phyloP scores from a whole-genome alignment of 2,329 filamentous ascomycete genomes.

The Trichoderma sp. region DNA sequence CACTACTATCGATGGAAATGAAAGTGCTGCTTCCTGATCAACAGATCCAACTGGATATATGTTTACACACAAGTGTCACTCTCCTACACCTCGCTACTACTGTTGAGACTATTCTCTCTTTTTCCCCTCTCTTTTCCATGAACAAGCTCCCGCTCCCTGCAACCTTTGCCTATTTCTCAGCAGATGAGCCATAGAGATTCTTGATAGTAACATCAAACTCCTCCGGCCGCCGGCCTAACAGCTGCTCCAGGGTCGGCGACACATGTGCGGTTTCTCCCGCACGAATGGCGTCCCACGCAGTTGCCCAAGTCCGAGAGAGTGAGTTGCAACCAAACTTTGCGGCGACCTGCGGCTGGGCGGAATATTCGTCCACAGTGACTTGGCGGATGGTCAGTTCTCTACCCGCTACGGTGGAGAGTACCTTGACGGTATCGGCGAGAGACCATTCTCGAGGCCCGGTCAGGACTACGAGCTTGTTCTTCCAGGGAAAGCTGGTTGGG shows the following conservation, averaged over 20 bases:
- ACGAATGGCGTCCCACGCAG: slow-evolving; percentile 10
- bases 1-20: not conserved
- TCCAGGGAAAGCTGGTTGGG: not conserved
- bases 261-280: not conserved
- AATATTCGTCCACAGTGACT: slow-evolving; percentile 1
- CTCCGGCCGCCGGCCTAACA: not conserved
- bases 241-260: not conserved
- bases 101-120: not conserved
- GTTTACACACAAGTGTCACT: not conserved
- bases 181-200: not conserved
- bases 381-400: not conserved
- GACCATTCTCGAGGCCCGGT: slow-evolving; percentile 12
- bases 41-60: not conserved
- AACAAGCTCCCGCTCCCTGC: not conserved
- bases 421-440: not conserved
- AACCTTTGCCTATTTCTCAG: not conserved
- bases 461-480: not conserved
- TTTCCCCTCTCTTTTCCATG: not conserved
- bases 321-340: not conserved
- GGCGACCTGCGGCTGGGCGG: not conserved
- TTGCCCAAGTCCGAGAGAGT: slow-evolving; percentile 6
- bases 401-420: not conserved
- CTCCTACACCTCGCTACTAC: not conserved
- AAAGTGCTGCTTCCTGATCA: not conserved
- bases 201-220: not conserved